These are phyloP conservation scores for Saturnispora bothae DNA, from an alignment of 805 yeast species.

Conservation along the genomic window DNA sequence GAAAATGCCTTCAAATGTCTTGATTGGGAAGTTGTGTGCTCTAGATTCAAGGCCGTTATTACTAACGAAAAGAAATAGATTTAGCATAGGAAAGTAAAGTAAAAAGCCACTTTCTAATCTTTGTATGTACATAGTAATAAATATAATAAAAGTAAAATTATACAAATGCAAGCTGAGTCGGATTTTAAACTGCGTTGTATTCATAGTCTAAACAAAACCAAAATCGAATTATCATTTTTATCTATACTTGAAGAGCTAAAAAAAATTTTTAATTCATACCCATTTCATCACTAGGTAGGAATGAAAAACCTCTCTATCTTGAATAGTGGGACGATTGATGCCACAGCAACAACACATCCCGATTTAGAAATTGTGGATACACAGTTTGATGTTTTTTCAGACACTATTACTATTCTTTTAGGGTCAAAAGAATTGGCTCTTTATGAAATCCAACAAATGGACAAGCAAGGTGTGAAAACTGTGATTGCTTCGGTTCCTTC, in stretches of 20 bases:
- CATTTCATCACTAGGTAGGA: not conserved
- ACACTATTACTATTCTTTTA: constrained; percentile 58
- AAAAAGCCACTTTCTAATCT: no score
- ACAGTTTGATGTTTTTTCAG: constrained; percentile 63
- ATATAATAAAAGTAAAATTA: no score
- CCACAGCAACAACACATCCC: constrained; percentile 50
- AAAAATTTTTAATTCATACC: not conserved
- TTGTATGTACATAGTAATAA: not conserved
- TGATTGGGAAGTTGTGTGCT: constrained; percentile 64
- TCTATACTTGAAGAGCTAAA: no score
- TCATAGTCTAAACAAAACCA: no score
- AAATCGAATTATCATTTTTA: no score
- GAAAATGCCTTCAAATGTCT: constrained; percentile 66
- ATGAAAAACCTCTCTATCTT: constrained; percentile 30
- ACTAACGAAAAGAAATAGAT: constrained; percentile 2
- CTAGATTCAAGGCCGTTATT: constrained; percentile 5
- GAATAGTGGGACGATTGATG: constrained; percentile 43
- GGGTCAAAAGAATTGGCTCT: constrained; percentile 42
- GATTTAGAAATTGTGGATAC: constrained; percentile 47
- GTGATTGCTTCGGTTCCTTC: constrained; percentile 53
- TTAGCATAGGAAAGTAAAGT: no score
- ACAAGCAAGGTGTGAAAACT: constrained; percentile 49
- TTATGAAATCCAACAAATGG: constrained; percentile 68
- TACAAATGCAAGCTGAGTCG: not conserved
- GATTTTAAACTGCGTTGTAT: no score